Percentiles rank a stretch among this genome's conserved stretches.
Conservation (phyloP, 306 rosid genomes). For the Sophora flavescens region DNA sequence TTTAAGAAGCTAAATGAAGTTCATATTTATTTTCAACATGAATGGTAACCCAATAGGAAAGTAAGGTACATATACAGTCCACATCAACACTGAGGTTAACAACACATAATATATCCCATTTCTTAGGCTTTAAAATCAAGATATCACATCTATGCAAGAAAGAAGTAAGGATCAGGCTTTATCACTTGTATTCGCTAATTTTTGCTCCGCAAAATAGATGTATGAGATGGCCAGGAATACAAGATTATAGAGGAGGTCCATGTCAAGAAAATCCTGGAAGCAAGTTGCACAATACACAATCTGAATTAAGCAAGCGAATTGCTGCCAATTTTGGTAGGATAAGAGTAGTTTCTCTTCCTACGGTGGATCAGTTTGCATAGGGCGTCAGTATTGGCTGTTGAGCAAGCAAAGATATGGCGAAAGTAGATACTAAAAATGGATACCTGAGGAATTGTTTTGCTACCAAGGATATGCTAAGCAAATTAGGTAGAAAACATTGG, state of each 20-base stretch:
- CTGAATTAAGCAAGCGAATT: constrained; percentile 4
- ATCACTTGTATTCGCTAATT: constrained; percentile 16
- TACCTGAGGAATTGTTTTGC: constrained; percentile 6
- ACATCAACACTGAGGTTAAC: constrained; percentile 20
- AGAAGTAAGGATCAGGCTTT: constrained; percentile 1
- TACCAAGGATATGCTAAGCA: background rate
- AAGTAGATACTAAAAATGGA: background rate
- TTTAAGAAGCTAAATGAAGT: constrained; percentile 38
- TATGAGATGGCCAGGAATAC: constrained; percentile 20
- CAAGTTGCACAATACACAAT: constrained; percentile 28
- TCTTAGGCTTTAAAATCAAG: constrained; percentile 21
- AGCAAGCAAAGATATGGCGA: background rate
- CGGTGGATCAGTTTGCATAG: background rate
- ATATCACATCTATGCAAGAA: constrained; percentile 30
- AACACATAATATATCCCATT: background rate
- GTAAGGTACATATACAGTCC: constrained; percentile 26
- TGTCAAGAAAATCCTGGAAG: constrained; percentile 32
- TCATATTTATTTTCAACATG: constrained; percentile 22
- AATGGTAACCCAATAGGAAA: constrained; percentile 35
- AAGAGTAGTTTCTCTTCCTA: background rate
- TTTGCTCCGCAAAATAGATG: background rate
- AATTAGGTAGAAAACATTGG: background rate
- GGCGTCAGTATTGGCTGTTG: background rate
- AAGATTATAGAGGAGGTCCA: constrained; percentile 15
- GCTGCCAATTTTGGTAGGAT: background rate